These are phyloP conservation scores for Aphanomyces euteiches DNA, from an alignment of 352 stramenopile genomes.

Conservation along the genomic window DNA sequence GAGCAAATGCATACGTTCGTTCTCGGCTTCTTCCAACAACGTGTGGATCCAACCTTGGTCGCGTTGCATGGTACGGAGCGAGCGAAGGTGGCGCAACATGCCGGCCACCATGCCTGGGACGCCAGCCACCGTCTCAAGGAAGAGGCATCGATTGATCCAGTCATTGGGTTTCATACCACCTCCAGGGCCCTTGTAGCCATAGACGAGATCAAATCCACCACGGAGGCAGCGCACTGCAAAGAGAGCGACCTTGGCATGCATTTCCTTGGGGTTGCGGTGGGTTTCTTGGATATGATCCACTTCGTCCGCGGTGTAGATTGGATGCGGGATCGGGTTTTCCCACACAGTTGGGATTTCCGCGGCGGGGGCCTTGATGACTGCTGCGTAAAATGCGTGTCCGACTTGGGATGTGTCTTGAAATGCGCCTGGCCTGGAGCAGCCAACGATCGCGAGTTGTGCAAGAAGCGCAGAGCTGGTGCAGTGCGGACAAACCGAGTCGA, in stretches of 20 bases:
- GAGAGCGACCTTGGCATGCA: constrained; percentile 41
- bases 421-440: neutral
- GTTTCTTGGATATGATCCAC: constrained; percentile 40
- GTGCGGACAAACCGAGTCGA: no score
- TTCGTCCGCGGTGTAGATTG: constrained; percentile 42
- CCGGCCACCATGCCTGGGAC: constrained; percentile 70
- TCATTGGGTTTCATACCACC: constrained; percentile 53
- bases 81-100: constrained; percentile 73
- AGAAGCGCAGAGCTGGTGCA: no score
- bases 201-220: constrained; percentile 46
- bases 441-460: no score
- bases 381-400: constrained; percentile 16
- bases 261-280: constrained; percentile 38
- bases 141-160: constrained; percentile 64
- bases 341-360: constrained; percentile 20
- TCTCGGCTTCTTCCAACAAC: constrained; percentile 89
- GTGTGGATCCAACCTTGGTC: constrained; percentile 90
- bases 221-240: constrained; percentile 47
- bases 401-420: constrained; percentile 29
- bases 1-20: constrained; percentile 91
- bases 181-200: constrained; percentile 46
- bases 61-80: constrained; percentile 65
- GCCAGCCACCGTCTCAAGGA: constrained; percentile 71
- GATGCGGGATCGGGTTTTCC: constrained; percentile 46
- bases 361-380: neutral